phyloP scores from a whole-genome alignment of 2,329 filamentous ascomycete genomes.

The Aureobasidium sp. region DNA sequence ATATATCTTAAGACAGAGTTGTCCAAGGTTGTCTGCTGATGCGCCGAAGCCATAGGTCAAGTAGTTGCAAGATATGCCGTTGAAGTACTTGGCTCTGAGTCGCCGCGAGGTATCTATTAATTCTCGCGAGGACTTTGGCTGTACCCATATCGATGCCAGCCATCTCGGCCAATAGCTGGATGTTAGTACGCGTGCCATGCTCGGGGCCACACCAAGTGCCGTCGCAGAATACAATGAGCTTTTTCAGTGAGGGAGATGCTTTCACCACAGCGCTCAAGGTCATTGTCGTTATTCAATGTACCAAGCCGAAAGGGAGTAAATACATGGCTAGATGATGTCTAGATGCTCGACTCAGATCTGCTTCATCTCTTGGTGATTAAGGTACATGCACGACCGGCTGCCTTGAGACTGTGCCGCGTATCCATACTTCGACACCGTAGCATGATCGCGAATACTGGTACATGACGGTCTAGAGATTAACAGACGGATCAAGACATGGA shows the following conservation, averaged over 20 bases:
- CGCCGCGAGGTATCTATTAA: constrained; percentile 19
- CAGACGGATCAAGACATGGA: too few relatives aligned
- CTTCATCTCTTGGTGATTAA: background rate
- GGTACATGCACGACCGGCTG: constrained; percentile 1
- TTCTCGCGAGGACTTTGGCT: constrained; percentile 19
- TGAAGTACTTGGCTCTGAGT: constrained; percentile 30
- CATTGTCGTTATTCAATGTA: background rate
- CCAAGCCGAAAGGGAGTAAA: background rate
- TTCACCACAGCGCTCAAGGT: background rate
- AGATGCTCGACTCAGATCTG: background rate
- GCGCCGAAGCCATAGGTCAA: constrained; percentile 24
- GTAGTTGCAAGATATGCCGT: constrained; percentile 22
- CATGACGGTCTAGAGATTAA: too few relatives aligned
- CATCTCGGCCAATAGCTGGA: constrained; percentile 27
- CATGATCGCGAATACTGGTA: background rate
- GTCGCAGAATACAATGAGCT: constrained; percentile 14
- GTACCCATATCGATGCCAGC: constrained; percentile 22
- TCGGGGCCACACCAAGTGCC: constrained; percentile 26
- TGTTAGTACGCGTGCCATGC: constrained; percentile 29
- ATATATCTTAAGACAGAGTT: constrained; percentile 30
- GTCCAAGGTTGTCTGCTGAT: constrained; percentile 28
- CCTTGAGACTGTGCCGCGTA: background rate
- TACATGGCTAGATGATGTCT: background rate
- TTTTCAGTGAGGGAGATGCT: background rate
- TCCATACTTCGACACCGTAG: background rate